These are phyloP conservation scores for Trichoderma aggressivum DNA, from an alignment of 2,329 filamentous ascomycete species.

Conservation along the genomic window DNA sequence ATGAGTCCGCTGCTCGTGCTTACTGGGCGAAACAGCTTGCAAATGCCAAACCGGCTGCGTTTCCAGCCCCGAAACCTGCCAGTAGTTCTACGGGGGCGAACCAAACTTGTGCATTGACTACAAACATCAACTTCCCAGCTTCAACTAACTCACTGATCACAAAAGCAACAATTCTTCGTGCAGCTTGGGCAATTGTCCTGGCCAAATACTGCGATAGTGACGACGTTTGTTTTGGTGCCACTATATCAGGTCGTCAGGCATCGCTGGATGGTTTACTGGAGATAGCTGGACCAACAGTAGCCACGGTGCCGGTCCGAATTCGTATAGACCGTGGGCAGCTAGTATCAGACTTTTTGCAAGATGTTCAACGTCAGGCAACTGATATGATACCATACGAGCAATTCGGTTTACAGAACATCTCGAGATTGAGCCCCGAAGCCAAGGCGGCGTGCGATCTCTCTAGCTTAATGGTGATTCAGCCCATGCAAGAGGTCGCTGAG, in stretches of 20 bases:
- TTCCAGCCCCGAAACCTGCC: neutral
- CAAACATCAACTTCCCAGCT: neutral
- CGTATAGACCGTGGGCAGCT: constrained; percentile 11
- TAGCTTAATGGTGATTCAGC: constrained; percentile 18
- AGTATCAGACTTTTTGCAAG: constrained; percentile 15
- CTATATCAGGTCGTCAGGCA: constrained; percentile 3
- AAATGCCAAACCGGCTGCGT: neutral
- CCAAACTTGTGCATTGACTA: neutral
- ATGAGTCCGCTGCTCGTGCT: constrained; percentile 1
- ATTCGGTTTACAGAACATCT: constrained; percentile 30
- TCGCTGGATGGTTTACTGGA: neutral
- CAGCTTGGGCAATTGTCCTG: constrained; percentile 13
- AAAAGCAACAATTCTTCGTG: neutral
- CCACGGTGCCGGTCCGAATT: constrained; percentile 21
- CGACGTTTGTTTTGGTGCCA: constrained; percentile 12
- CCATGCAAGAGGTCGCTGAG: neutral
- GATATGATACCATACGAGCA: constrained; percentile 28
- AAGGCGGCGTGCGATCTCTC: constrained; percentile 15
- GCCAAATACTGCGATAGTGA: neutral
- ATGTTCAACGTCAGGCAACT: constrained; percentile 24
- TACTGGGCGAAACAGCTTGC: constrained; percentile 2
- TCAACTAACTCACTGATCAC: neutral
- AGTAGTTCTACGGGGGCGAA: neutral
- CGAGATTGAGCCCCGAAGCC: constrained; percentile 17
- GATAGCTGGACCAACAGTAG: constrained; percentile 19